These are phyloP conservation scores for Cadophora luteo-olivacea DNA, from an alignment of 2,329 filamentous ascomycete genomes.

Conservation along the genomic window DNA sequence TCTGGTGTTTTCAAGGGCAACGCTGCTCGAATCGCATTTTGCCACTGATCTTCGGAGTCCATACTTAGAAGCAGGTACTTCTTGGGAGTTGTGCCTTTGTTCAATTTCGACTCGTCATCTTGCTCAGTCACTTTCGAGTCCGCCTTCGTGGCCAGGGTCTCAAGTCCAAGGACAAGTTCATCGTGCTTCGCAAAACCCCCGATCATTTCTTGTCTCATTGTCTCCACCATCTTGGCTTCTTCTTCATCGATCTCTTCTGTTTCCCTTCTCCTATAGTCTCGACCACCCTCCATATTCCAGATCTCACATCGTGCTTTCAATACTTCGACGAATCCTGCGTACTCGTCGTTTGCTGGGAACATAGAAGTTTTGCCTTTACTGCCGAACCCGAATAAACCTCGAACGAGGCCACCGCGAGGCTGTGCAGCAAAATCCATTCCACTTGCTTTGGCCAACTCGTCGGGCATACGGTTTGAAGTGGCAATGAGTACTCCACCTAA, in stretches of 20 bases:
- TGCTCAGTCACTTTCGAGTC: background rate
- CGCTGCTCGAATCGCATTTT: constrained; percentile 30
- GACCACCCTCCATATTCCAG: constrained; percentile 81
- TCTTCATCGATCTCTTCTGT: constrained; percentile 44
- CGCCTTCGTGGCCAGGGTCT: background rate
- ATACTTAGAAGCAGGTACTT: constrained; percentile 39
- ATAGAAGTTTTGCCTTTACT: constrained; percentile 40
- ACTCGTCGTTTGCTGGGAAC: constrained; percentile 71
- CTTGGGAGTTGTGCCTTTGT: constrained; percentile 33
- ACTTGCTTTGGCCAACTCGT: constrained; percentile 77
- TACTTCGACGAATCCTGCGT: constrained; percentile 77
- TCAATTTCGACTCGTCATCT: constrained; percentile 15
- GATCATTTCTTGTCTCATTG: constrained; percentile 44
- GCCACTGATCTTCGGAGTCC: constrained; percentile 38
- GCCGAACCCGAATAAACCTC: constrained; percentile 54
- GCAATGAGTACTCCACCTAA: constrained; percentile 81
- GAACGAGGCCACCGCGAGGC: constrained; percentile 58
- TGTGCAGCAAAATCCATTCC: constrained; percentile 69
- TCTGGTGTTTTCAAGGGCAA: constrained; percentile 33
- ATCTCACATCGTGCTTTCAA: constrained; percentile 80
- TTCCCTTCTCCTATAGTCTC: constrained; percentile 72
- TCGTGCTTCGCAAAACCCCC: constrained; percentile 32
- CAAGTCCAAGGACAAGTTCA: constrained; percentile 14
- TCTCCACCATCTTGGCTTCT: constrained; percentile 39
- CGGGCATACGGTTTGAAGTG: constrained; percentile 83